Evolutionary conservation across 2,329 filamentous ascomycete genomes (phyloP), one percentile per base, ranked within the genome.

Genomic region (Periconia digitata): DNA sequence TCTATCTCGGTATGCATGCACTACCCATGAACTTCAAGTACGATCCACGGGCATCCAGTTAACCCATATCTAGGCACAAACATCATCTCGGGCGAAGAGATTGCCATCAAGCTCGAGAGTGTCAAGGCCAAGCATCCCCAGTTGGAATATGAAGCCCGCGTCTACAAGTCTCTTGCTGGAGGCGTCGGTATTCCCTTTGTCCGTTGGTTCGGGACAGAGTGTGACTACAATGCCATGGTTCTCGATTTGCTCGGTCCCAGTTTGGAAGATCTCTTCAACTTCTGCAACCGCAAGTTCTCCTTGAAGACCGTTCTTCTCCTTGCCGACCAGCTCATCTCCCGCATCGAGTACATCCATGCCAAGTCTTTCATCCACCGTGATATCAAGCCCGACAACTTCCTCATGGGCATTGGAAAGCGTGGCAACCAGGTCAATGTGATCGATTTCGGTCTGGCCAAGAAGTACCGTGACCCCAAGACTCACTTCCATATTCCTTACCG

Each of bases 161-260:
- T 97, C 66, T 92, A 86, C 81, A 87, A 86, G 70, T 86, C 83
- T 20, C 89, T 99, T 44, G 94, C 94, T 47, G 94, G 94, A 60
- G 94, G 94, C 73, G 94, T 97, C 63, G 94, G 94, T 52, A 99
- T 99, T 59, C 94, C 94, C 40, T 97, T 97, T 69, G 94, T 99
- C 70, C 91, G 92, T 76, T 99, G 94, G 94, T 99, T 97, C 75
- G 94, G 94, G 62, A 97, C 92, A 52, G 94, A 99, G 78, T 97
- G 92, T 76, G 94, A 97, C 79, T 97, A 99, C 85, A 97, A 99
- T 77, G 94, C 94, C 73, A 97, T 99, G 94, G 94, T 99, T 44
- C 85, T 97, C 59, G 94, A 99, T 70, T 86, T 99, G 21, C 88
- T 99, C 49, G 94, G 94, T 34, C 94, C 94, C 60, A 94, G 88